These are phyloP conservation scores for Atkinsonella hypoxylon DNA, from an alignment of 2,329 filamentous ascomycete species.

Conservation along the genomic window DNA sequence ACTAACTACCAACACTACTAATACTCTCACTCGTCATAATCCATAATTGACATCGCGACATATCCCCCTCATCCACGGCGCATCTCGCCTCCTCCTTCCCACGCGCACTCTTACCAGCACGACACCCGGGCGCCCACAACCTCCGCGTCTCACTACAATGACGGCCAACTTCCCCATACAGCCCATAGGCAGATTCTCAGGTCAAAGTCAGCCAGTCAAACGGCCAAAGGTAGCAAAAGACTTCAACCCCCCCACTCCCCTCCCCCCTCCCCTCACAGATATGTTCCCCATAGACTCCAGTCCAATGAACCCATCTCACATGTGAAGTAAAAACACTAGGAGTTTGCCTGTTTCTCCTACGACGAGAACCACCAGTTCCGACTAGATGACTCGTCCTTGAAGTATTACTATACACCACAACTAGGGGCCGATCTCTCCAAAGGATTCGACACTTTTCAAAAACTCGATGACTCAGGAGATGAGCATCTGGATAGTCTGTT, in stretches of 20 bases:
- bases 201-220: conserved; percentile 57
- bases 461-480: conserved; percentile 70
- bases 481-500: conserved; percentile 81
- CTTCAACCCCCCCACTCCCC: background rate
- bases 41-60: too few species aligned
- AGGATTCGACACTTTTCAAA: conserved; percentile 73
- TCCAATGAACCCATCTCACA: background rate
- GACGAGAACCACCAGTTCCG: conserved; percentile 70
- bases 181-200: conserved; percentile 57
- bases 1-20: too few species aligned
- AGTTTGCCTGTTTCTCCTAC: conserved; percentile 90
- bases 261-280: background rate
- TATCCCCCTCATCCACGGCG: background rate
- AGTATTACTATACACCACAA: conserved; percentile 74
- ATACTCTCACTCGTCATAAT: background rate
- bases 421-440: conserved; percentile 62
- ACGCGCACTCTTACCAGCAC: background rate
- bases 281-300: too few species aligned
- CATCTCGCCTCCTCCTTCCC: background rate
- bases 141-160: conserved; percentile 11
- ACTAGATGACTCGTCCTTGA: conserved; percentile 65
- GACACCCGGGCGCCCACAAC: background rate
- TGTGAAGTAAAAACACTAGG: conserved; percentile 34
- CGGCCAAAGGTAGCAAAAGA: conserved; percentile 49
- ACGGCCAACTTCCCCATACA: conserved; percentile 48